Conservation (phyloP, 2,329 filamentous ascomycete species). For the Samsoniella hepiali region DNA sequence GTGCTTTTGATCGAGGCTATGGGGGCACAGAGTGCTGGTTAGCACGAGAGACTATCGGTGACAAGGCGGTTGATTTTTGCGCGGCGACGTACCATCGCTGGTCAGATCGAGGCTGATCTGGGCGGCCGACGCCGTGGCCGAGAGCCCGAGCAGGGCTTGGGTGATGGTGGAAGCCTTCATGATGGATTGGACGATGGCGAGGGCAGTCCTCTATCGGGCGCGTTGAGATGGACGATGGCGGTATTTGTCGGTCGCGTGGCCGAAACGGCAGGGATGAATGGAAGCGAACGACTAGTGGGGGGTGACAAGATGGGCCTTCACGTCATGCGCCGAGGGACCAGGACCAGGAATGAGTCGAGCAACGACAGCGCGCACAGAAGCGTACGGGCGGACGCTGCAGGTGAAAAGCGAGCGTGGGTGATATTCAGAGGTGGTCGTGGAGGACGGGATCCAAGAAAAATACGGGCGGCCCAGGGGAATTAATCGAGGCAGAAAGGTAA, state of each 20-base stretch:
- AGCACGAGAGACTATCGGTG: background rate
- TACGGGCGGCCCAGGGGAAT: background rate
- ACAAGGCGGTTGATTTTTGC: background rate
- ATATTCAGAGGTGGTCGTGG: background rate
- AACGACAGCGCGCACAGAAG: background rate
- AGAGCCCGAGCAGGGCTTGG: background rate
- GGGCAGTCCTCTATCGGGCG: background rate
- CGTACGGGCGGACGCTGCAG: background rate
- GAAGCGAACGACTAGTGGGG: conserved; percentile 4
- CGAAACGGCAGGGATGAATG: conserved; percentile 1
- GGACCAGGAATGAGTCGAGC: background rate
- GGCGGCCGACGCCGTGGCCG: conserved; percentile 1
- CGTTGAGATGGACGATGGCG: background rate
- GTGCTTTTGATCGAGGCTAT: conserved; percentile 50
- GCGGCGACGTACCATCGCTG: conserved; percentile 7
- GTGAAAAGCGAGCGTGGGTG: conserved; percentile 6
- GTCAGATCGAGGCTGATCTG: conserved; percentile 4
- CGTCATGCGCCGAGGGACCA: conserved; percentile 7
- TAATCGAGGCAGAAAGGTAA: background rate
- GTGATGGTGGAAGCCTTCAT: conserved; percentile 5
- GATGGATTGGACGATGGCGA: background rate
- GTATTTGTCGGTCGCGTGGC: conserved; percentile 6
- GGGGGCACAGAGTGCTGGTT: background rate
- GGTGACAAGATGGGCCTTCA: conserved; percentile 2
- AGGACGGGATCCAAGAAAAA: background rate